Base-by-base conservation (phyloP, 192 early-diverging fungal genomes). In the Backusella sp. region DNA sequence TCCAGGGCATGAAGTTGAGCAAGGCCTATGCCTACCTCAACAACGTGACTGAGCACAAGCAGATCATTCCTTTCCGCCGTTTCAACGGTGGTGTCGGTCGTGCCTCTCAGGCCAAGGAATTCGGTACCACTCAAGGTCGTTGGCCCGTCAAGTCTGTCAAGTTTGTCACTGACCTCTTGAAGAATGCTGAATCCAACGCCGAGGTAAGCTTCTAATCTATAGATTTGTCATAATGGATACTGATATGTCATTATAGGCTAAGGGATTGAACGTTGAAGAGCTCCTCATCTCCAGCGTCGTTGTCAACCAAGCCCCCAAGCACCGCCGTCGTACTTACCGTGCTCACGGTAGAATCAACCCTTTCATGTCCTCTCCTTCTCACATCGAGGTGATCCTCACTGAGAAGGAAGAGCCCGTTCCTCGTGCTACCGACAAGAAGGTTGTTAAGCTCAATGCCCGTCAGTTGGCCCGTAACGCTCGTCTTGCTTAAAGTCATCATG, bases 71-170 rank as follows among this genome's bases (percentile, higher is more conserved):
- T 68, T 97, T 98, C 95, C 90, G 94, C 67, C 88, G 94, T 79
- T 98, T 96, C 92, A 88, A 93, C 83, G 94, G 96, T 68, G 97
- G 97, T 90, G 91, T 96, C 70, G 97, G 97, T 75, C 95, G 97
- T 77, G 92, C 91, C 74, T 95, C 96, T 44, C 97, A 98, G 91
- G 97, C 91, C 81, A 97, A 97, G 91, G 90, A 86, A 66, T 94
- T 94, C 84, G 92, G 92, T 73, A 88, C 90, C 65, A 92, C 95
- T 70, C 89, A 90, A 80, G 95, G 90, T 76, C 94, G 97, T 86
- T 98, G 97, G 97, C 97, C 97, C 86, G 90, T 86, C 81, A 98
- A 98, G 94, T 94, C 92, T 84, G 90, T 88, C 87, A 92, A 96
- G 90, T 96, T 94, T 84, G 84, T 98, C 72, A 84, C 93, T 67